Evolutionary conservation across 352 stramenopile genomes (phyloP).

Genomic region (Pythium pyrilobum): DNA sequence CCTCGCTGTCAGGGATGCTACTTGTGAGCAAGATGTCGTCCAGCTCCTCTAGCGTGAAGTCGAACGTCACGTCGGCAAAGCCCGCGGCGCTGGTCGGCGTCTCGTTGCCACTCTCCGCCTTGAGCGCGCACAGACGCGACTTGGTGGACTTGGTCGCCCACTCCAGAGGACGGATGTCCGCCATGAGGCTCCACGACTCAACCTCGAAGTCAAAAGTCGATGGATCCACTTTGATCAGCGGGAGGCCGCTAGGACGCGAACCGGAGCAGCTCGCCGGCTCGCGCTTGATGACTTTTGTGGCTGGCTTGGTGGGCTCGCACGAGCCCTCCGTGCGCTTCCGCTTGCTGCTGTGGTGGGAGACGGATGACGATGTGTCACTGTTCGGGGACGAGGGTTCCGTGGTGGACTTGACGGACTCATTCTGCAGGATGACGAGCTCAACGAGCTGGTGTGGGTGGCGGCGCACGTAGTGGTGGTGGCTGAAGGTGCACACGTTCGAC

Average conservation of each 20-base stretch:
- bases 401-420: slow-evolving; percentile 1
- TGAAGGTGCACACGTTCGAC: slow-evolving; percentile 76
- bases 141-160: slow-evolving; percentile 18
- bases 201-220: slow-evolving; percentile 23
- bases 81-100: slow-evolving; percentile 18
- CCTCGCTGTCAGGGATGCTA: background rate
- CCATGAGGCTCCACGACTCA: slow-evolving; percentile 20
- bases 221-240: slow-evolving; percentile 13
- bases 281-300: slow-evolving; percentile 11
- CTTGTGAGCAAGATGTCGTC: slow-evolving; percentile 21
- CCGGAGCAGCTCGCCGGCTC: background rate
- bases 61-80: slow-evolving; percentile 14
- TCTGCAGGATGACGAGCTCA: slow-evolving; percentile 36
- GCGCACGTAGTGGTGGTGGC: slow-evolving; percentile 56
- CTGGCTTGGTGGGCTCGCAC: slow-evolving; percentile 3
- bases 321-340: slow-evolving; percentile 17
- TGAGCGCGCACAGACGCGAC: slow-evolving; percentile 11
- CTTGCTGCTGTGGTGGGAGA: slow-evolving; percentile 8
- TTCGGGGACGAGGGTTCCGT: background rate
- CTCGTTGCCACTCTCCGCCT: slow-evolving; percentile 22
- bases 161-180: slow-evolving; percentile 15
- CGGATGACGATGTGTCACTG: background rate
- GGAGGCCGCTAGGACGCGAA: background rate
- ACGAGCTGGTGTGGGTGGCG: slow-evolving; percentile 55
- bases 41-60: slow-evolving; percentile 26